Evolutionary conservation across 257 asterid genomes (phyloP), one percentile per base, ranked within the genome.

Genomic region (Cruciata laevipes): DNA sequence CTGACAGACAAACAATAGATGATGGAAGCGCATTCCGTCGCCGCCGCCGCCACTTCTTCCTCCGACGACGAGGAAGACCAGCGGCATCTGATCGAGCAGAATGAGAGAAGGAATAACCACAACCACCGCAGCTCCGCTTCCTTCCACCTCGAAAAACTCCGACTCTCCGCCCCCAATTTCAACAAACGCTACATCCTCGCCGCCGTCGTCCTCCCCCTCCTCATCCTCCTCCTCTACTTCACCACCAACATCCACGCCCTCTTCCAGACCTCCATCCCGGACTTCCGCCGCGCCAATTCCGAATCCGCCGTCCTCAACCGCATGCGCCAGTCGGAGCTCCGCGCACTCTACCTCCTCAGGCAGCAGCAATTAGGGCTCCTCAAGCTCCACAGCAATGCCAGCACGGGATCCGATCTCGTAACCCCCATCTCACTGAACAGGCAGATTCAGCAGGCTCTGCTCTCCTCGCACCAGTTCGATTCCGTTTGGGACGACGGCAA

Each of bases 21-120:
- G 65, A 71, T 76, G 80, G 76, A 76, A 20, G 40, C 69, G 16
- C 79, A 65, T 49, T 75, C 85, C 31, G 30, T 14, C n/a, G 0
- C 31, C 32, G 16, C 63, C 27, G 60, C 63, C 32, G 31, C 21
- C 20, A 30, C 63, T 23, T 81, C 80, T 11, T 61, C 66, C 30
- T 85, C 96, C 10, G 97, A 94, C 67, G 95, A 94, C 49, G 98
- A 94, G 81, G 98, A 85, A 63, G 98, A 94, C 72, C 95, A 74
- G 5, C 83, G 72, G 66, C 79, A 80, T 65, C 88, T 94, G 66
- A 80, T 94, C 72, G 74, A 84, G 14, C 88, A 86, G 64, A 83
- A 86, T 66, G 89, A 81, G 11, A 42, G 70, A 59, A 69, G 83
- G 67, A 63, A 74, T 2, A 68, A 55, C 2, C 69, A 72, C 76